Evolutionary conservation across 192 early-diverging fungal species (phyloP).

Genomic region (Gryganskiella cystojenkinii): DNA sequence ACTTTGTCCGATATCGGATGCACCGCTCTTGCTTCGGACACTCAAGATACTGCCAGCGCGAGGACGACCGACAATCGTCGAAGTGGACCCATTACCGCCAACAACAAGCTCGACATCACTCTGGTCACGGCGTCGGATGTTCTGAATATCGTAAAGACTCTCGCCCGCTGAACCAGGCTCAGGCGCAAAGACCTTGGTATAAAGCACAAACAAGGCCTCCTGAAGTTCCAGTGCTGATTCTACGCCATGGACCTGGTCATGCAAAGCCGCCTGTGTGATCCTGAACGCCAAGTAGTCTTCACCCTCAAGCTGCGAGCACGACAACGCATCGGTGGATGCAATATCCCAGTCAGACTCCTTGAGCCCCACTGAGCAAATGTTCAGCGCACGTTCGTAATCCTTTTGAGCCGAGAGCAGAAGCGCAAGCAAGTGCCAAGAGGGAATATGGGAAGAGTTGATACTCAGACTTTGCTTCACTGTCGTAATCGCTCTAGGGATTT

Average conservation of each 20-base stretch:
- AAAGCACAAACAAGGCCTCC: conserved; percentile 69
- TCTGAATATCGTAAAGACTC: conserved; percentile 35
- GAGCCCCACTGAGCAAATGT: conserved; percentile 68
- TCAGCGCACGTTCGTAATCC: conserved; percentile 68
- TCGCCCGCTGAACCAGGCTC: conserved; percentile 22
- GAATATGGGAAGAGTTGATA: conserved; percentile 61
- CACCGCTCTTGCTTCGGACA: conserved; percentile 22
- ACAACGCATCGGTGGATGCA: conserved; percentile 9
- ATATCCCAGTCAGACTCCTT: conserved; percentile 63
- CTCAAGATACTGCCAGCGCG: conserved; percentile 29
- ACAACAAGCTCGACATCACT: conserved; percentile 19
- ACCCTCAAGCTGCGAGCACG: conserved; percentile 44
- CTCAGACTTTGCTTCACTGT: conserved; percentile 62
- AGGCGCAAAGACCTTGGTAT: conserved; percentile 58
- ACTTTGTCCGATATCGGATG: conserved; percentile 13
- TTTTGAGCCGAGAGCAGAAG: conserved; percentile 72
- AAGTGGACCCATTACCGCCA: not conserved
- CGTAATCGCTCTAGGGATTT: conserved; percentile 63
- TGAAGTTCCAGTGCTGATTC: conserved; percentile 63
- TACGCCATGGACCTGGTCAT: conserved; percentile 58
- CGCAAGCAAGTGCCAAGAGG: conserved; percentile 78
- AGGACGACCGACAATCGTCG: conserved; percentile 16
- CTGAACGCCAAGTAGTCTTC: conserved; percentile 66
- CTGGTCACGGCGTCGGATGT: conserved; percentile 27
- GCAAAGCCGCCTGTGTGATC: conserved; percentile 67